A percentile compares a stretch with the other conserved stretches of the same genome.
These are phyloP conservation scores for Poronia punctata DNA, from an alignment of 495 filamentous ascomycete species.

Conservation along the genomic window DNA sequence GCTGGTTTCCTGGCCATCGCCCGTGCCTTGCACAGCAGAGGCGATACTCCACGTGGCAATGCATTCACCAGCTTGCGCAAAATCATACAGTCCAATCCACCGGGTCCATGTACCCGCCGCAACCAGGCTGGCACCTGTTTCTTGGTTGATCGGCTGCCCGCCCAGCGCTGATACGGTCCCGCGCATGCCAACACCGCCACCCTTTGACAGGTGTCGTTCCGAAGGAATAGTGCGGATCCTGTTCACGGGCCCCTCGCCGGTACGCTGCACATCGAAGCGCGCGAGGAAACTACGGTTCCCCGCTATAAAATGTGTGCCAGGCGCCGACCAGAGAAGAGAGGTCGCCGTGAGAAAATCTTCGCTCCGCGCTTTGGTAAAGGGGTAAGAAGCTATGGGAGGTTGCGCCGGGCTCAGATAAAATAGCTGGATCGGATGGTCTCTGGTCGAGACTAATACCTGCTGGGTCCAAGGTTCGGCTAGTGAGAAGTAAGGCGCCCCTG, in stretches of 20 bases:
- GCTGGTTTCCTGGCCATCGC: conserved; percentile 11
- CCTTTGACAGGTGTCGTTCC: conserved; percentile 61
- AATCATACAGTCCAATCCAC: conserved; percentile 69
- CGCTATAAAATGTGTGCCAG: conserved; percentile 58
- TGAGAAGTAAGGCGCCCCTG: conserved; percentile 66
- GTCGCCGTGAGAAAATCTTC: conserved; percentile 73
- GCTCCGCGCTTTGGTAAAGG: conserved; percentile 63
- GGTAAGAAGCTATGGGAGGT: conserved; percentile 53
- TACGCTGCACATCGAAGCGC: conserved; percentile 67
- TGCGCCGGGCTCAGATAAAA: conserved; percentile 31
- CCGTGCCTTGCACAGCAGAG: conserved; percentile 22
- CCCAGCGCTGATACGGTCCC: conserved; percentile 68
- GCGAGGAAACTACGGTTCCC: conserved; percentile 68
- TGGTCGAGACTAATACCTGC: conserved; percentile 56
- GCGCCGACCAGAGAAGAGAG: conserved; percentile 60
- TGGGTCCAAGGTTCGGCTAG: conserved; percentile 61
- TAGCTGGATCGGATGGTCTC: conserved; percentile 72
- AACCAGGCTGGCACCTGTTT: conserved; percentile 43
- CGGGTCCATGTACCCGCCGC: conserved; percentile 80
- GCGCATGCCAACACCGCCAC: conserved; percentile 71
- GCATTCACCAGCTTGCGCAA: conserved; percentile 55
- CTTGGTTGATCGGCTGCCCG: conserved; percentile 23
- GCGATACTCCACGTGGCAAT: conserved; percentile 59
- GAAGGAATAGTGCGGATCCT: conserved; percentile 67
- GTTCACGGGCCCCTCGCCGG: conserved; percentile 51